A percentile compares a stretch with the other conserved stretches of the same genome.
These are phyloP conservation scores for Plasmodium gallinaceum DNA, from an alignment of 169 alveolate genomes.

Conservation along the genomic window DNA sequence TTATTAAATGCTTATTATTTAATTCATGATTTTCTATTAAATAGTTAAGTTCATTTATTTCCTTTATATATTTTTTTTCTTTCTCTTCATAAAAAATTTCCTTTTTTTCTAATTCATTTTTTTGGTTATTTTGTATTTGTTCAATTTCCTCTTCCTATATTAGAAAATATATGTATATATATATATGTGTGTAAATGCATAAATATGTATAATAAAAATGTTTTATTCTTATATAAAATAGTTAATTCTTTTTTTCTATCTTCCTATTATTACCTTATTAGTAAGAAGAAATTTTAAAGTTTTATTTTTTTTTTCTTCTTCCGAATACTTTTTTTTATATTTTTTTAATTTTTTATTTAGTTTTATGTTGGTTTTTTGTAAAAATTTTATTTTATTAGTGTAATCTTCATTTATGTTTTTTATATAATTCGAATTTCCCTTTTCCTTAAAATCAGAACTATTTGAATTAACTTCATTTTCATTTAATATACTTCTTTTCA, in stretches of 20 bases:
- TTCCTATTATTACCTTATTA: slow-evolving; percentile 50
- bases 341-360: slow-evolving; percentile 9
- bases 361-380: neutral
- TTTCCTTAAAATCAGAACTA: neutral
- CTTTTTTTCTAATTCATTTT: slow-evolving; percentile 15
- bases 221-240: neutral
- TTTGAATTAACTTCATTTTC: slow-evolving; percentile 14
- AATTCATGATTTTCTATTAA: slow-evolving; percentile 35
- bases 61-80: slow-evolving; percentile 20
- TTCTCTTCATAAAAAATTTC: slow-evolving; percentile 19
- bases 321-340: slow-evolving; percentile 23
- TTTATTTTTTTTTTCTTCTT: slow-evolving; percentile 63
- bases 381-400: neutral
- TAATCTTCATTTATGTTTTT: neutral
- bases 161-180: slow-evolving; percentile 2
- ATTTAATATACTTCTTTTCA: slow-evolving; percentile 9
- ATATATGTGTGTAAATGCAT: slow-evolving; percentile 1
- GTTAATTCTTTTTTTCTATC: neutral
- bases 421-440: neutral
- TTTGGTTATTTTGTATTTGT: neutral
- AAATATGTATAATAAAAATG: neutral
- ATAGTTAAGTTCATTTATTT: slow-evolving; percentile 25
- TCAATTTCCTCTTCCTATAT: slow-evolving; percentile 65
- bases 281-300: slow-evolving; percentile 66
- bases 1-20: neutral